These are phyloP conservation scores for Hibiscus tridactylites DNA, from an alignment of 345 rosid genomes.

Conservation along the genomic window DNA sequence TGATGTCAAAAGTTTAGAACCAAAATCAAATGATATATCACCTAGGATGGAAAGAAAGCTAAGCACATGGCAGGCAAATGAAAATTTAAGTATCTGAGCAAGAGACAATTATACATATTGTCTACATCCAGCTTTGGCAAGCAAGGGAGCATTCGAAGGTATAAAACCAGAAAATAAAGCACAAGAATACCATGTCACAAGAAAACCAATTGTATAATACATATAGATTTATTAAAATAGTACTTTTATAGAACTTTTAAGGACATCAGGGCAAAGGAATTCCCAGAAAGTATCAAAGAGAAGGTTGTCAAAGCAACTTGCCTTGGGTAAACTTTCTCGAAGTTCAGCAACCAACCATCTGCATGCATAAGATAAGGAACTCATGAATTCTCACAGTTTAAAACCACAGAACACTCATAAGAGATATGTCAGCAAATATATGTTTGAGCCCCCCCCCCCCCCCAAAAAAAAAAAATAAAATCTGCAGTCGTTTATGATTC, in stretches of 20 bases:
- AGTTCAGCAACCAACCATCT: conserved; percentile 95
- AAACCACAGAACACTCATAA: neutral
- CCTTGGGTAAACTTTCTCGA: conserved; percentile 87
- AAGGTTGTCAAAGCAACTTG: conserved; percentile 24
- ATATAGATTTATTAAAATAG: neutral
- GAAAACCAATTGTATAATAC: neutral
- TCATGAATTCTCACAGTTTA: conserved; percentile 11
- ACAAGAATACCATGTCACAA: neutral
- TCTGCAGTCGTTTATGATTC: neutral
- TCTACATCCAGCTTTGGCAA: neutral
- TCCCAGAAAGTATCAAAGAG: neutral
- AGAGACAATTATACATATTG: neutral
- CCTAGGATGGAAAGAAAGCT: neutral
- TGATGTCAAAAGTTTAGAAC: conserved; percentile 15
- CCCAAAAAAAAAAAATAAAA: too few species aligned
- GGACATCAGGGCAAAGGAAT: neutral
- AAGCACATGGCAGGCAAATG: neutral
- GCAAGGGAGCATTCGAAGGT: neutral
- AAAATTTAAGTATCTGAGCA: neutral
- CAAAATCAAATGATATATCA: neutral
- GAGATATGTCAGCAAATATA: neutral
- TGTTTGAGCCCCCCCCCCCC: too few species aligned
- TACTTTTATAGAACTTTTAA: neutral
- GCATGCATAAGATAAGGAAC: conserved; percentile 28
- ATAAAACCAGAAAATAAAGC: neutral